phyloP scores from a whole-genome alignment of 495 filamentous ascomycete species.

The Daldinia grandis region DNA sequence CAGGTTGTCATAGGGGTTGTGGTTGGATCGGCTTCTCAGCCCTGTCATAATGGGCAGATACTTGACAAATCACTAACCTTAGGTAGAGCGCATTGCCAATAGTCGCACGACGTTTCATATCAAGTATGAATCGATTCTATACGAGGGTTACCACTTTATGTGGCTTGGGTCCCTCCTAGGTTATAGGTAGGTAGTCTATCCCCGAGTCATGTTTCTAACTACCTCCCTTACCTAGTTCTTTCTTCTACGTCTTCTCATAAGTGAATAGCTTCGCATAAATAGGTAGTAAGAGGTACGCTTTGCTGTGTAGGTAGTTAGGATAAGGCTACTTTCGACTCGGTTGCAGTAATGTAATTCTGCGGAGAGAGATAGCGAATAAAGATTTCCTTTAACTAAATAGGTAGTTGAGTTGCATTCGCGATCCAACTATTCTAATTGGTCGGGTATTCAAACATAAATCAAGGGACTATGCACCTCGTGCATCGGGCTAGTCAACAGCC shows the following conservation, averaged over 20 bases:
- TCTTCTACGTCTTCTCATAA: not conserved
- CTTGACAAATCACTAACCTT: too few species aligned
- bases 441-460: conserved; percentile 8
- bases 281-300: too few species aligned
- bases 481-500: conserved; percentile 16
- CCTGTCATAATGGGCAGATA: not conserved
- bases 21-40: not conserved
- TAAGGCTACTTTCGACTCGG: not conserved
- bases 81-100: too few species aligned
- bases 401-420: conserved; percentile 26
- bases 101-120: too few species aligned
- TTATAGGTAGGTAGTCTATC: too few species aligned
- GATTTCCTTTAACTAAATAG: conserved; percentile 8
- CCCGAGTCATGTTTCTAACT: too few species aligned
- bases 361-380: not conserved
- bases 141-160: too few species aligned
- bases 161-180: too few species aligned
- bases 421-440: conserved; percentile 20
- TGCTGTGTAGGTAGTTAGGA: conserved; percentile 4
- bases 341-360: not conserved
- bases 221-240: too few species aligned
- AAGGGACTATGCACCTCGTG: conserved; percentile 13
- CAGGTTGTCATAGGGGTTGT: not conserved
- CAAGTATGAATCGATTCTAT: too few species aligned
- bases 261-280: not conserved